Evolutionary conservation across 306 rosid genomes (phyloP).

Genomic region (Acacia confusa): DNA sequence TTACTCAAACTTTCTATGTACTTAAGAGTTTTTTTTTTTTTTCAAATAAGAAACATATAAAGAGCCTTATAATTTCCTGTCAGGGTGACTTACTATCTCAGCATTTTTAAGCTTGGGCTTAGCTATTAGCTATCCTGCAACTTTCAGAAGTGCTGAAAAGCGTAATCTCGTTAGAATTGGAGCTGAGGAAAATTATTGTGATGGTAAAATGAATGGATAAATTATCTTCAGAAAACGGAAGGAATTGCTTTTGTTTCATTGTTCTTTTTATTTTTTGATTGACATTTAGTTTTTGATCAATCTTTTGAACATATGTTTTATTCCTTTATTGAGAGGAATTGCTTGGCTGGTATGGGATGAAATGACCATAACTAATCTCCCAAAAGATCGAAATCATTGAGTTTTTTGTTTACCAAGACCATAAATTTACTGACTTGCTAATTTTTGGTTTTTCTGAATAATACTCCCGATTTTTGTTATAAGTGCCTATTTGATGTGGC

Average conservation of each 20-base stretch:
- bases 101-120: background rate
- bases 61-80: background rate
- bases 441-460: background rate
- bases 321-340: background rate
- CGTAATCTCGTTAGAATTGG: background rate
- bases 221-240: background rate
- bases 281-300: background rate
- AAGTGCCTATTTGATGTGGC: too few species aligned
- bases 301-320: background rate
- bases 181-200: background rate
- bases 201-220: background rate
- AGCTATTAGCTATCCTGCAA: background rate
- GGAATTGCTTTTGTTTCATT: background rate
- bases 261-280: background rate
- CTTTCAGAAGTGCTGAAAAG: background rate
- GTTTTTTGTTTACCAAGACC: background rate
- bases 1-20: background rate
- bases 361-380: background rate
- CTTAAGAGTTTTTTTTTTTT: background rate
- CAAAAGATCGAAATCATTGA: background rate
- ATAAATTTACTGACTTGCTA: background rate
- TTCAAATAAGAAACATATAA: background rate
- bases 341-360: background rate
- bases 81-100: background rate
- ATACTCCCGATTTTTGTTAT: too few species aligned